These are phyloP conservation scores for Daldinia grandis DNA, from an alignment of 495 filamentous ascomycete species.

Conservation along the genomic window DNA sequence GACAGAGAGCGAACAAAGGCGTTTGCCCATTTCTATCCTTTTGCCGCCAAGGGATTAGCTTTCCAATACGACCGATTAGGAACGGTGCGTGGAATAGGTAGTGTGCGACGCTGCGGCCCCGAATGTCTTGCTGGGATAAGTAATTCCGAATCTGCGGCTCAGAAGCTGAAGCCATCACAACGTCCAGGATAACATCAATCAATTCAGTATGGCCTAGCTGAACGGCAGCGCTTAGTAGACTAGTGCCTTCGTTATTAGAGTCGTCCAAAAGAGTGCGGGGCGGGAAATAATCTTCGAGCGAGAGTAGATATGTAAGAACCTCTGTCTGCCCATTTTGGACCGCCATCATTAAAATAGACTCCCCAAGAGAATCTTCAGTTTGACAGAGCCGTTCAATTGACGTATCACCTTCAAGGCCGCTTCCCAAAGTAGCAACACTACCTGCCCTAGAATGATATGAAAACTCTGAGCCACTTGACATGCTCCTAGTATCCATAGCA, in stretches of 20 bases:
- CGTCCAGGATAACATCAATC: conserved; percentile 77
- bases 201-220: conserved; percentile 81
- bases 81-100: conserved; percentile 94
- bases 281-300: conserved; percentile 76
- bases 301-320: conserved; percentile 79
- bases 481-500: conserved; percentile 84
- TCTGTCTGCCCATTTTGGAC: conserved; percentile 77
- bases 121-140: conserved; percentile 76
- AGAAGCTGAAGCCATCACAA: conserved; percentile 51
- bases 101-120: conserved; percentile 89
- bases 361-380: conserved; percentile 81
- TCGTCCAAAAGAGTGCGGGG: conserved; percentile 76
- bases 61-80: conserved; percentile 76
- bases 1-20: conserved; percentile 90
- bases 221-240: conserved; percentile 90
- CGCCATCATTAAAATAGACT: conserved; percentile 97
- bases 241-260: conserved; percentile 86
- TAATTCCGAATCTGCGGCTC: conserved; percentile 66
- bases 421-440: conserved; percentile 76
- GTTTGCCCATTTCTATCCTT: conserved; percentile 97
- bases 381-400: conserved; percentile 82
- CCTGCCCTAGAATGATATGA: conserved; percentile 79
- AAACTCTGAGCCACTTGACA: conserved; percentile 83
- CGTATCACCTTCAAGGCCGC: conserved; percentile 82
- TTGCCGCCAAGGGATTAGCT: conserved; percentile 83